Conservation (phyloP, 768 basidiomycete species). For the Amyloporia xantha region DNA sequence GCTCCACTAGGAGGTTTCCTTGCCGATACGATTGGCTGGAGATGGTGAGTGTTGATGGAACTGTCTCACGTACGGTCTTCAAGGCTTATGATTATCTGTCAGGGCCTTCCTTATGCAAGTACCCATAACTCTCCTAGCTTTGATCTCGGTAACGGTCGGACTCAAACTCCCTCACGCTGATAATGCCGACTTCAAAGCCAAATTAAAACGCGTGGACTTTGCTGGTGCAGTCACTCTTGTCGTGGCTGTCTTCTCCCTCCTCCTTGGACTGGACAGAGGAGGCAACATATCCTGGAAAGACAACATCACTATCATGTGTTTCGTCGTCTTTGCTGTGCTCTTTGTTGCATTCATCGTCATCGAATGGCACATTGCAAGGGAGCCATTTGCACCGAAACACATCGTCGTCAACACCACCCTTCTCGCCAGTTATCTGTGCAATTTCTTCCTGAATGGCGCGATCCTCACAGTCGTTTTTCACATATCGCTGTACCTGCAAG, state of each 20-base stretch:
- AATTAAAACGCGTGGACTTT: conserved; percentile 59
- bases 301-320: conserved; percentile 15
- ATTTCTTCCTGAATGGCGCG: conserved; percentile 48
- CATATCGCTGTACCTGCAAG: conserved; percentile 52
- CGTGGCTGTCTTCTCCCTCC: conserved; percentile 46
- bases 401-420: conserved; percentile 46
- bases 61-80: not conserved
- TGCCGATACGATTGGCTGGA: conserved; percentile 60
- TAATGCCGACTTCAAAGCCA: conserved; percentile 36
- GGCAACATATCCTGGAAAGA: conserved; percentile 28
- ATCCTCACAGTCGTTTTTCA: conserved; percentile 44
- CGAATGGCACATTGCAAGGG: conserved; percentile 45
- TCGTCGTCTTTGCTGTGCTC: conserved; percentile 11
- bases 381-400: conserved; percentile 52
- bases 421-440: conserved; percentile 49
- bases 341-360: conserved; percentile 33
- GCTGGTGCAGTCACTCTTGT: conserved; percentile 51
- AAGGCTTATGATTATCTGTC: not conserved
- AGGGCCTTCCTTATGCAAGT: conserved; percentile 59
- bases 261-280: conserved; percentile 46
- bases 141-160: conserved; percentile 43
- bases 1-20: conserved; percentile 60
- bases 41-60: conserved; percentile 37
- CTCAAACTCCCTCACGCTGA: conserved; percentile 46
- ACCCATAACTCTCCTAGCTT: conserved; percentile 48